phyloP scores from a whole-genome alignment of 2,329 filamentous ascomycete genomes.

The Diaporthe vexans region DNA sequence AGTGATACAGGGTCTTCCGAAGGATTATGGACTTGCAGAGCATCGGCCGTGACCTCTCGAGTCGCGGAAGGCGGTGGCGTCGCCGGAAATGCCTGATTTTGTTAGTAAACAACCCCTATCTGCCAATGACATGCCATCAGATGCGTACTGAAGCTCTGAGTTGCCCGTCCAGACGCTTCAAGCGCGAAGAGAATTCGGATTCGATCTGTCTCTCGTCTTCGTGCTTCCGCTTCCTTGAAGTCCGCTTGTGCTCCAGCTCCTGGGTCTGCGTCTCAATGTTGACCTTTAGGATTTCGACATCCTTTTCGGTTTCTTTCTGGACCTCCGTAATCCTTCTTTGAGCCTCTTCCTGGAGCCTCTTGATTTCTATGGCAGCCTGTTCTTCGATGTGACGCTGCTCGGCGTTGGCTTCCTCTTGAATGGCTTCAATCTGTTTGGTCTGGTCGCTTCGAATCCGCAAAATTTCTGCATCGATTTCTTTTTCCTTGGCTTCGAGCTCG shows the following conservation, averaged over 20 bases:
- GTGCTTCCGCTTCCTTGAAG: conserved; percentile 15
- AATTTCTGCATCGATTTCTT: background rate
- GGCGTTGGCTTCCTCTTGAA: background rate
- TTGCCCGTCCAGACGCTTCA: background rate
- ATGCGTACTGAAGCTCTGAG: background rate
- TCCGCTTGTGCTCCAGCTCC: background rate
- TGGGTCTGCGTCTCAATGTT: background rate
- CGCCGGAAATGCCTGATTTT: background rate
- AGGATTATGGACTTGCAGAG: background rate
- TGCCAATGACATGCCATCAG: rapidly evolving
- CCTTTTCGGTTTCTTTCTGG: background rate
- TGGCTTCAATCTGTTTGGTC: background rate
- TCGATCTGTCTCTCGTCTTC: background rate
- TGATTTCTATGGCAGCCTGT: background rate
- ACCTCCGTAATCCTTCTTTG: background rate
- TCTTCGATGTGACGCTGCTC: background rate
- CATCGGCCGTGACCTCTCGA: background rate
- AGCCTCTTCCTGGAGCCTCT: background rate
- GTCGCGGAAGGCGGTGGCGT: background rate
- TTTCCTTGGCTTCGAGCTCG: background rate
- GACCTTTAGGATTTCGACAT: background rate
- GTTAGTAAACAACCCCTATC: background rate
- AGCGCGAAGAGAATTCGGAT: background rate
- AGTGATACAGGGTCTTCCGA: too few relatives aligned
- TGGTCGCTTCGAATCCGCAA: background rate